Percentiles rank a stretch among this genome's conserved stretches.
Evolutionary conservation across 768 basidiomycete species (phyloP).

Genomic region (Russula brevipes): DNA sequence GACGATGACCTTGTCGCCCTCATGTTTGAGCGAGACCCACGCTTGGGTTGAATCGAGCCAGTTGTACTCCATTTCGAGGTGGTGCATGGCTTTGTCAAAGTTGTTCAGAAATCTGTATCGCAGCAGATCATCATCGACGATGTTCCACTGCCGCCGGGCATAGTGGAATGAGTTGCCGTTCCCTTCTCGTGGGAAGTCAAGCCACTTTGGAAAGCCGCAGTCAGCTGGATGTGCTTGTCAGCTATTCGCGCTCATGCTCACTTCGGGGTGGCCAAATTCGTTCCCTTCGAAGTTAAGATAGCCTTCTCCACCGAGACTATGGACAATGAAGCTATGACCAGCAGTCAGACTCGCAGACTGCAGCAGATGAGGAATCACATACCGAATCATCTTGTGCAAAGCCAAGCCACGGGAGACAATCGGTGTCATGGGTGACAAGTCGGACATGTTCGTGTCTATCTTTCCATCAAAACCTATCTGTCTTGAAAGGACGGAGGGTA

Average conservation of each 20-base stretch:
- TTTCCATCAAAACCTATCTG: neutral
- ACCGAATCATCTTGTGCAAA: constrained; percentile 98
- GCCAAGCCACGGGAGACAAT: constrained; percentile 84
- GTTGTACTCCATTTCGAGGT: constrained; percentile 66
- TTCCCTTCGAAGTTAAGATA: constrained; percentile 98
- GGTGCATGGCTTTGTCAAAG: constrained; percentile 92
- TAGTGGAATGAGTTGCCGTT: constrained; percentile 96
- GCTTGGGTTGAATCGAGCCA: constrained; percentile 87
- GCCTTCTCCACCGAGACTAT: constrained; percentile 92
- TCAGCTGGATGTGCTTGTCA: neutral
- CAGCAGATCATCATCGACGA: constrained; percentile 77
- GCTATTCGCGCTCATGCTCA: constrained; percentile 31
- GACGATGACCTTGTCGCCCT: constrained; percentile 87
- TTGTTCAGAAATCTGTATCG: constrained; percentile 94
- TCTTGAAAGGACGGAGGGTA: constrained; percentile 16
- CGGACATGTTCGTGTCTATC: constrained; percentile 91
- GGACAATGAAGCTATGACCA: constrained; percentile 67
- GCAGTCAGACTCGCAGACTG: constrained; percentile 10
- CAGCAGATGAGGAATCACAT: constrained; percentile 20
- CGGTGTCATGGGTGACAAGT: constrained; percentile 74
- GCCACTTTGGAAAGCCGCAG: constrained; percentile 60
- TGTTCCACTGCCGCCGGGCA: constrained; percentile 94
- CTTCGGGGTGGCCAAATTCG: constrained; percentile 98
- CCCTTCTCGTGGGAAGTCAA: constrained; percentile 96
- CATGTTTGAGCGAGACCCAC: constrained; percentile 91